Conservation (phyloP, 257 asterid species). For the Fraxinus anomala region DNA sequence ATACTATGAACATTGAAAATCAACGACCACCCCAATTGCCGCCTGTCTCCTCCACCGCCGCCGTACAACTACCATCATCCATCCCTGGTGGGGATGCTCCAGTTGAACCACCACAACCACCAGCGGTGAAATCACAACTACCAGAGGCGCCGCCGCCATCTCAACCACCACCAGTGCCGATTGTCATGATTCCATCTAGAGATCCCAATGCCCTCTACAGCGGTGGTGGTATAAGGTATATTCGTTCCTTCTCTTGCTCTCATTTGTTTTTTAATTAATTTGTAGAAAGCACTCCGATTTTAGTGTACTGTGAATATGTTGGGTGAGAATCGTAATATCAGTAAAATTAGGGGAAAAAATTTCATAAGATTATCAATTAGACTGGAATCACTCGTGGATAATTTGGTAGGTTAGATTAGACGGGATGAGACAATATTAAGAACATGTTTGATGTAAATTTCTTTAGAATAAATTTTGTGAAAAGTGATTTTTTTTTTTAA, state of each 20-base stretch:
- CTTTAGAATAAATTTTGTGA: too few species aligned
- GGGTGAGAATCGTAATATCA: not conserved
- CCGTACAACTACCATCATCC: not conserved
- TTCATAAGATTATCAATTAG: not conserved
- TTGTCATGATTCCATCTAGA: conserved; percentile 36
- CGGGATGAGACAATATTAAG: too few species aligned
- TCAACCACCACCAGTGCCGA: conserved; percentile 19
- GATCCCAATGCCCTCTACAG: conserved; percentile 48
- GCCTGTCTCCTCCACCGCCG: conserved; percentile 5
- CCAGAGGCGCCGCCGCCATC: conserved; percentile 22
- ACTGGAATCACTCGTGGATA: not conserved
- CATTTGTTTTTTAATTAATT: not conserved
- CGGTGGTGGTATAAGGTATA: conserved; percentile 69
- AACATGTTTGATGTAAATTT: too few species aligned
- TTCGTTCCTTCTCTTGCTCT: not conserved
- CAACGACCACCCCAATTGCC: conserved; percentile 20
- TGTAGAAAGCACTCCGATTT: not conserved
- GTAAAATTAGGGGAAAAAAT: too few species aligned
- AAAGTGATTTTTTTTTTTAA: too few species aligned
- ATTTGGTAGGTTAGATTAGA: not conserved
- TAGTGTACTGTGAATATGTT: not conserved
- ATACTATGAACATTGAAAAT: conserved; percentile 26
- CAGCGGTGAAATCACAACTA: conserved; percentile 20
- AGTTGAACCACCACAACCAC: conserved; percentile 23
- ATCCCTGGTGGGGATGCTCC: conserved; percentile 12